Evolutionary conservation across 257 asterid genomes (phyloP), one percentile per base, ranked within the genome.

Genomic region (Misopates orontium): DNA sequence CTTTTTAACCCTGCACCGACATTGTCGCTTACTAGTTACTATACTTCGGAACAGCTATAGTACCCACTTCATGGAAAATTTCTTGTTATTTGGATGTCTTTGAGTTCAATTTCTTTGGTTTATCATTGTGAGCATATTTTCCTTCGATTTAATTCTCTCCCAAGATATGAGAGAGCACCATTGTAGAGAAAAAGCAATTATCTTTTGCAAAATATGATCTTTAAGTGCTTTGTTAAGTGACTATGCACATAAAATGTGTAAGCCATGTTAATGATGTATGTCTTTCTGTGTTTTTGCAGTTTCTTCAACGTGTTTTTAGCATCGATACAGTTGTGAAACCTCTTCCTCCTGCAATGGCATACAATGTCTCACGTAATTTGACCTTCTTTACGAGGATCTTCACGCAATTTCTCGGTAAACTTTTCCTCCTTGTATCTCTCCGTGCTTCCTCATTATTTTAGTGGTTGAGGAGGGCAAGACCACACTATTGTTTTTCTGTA

Each of bases 341-440:
- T 67, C 95, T 90, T 73, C 99, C 99, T 62, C 90, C 95, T 31
- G 76, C 87, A 74, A 85, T 88, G 89, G 95, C 86, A 0, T 88
- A 90, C 74, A 83, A 85, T 64, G 91, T 70, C 19, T 79, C 96
- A 8, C 96, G 97, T 70, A 90, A 88, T 80, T 81, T 93, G 87
- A 66, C 82, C 78, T 93, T 93, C 86, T 93, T 93, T 84, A 90
- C 97, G 0, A 84, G 99, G 70, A 93, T 93, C 80, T 93, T 93
- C 70, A 90, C 97, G 0, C 99, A 93, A 71, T 93, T 93, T 80
- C 85, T 86, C 25, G 95, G 99, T 90, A 71, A 75, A 88, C n/a
- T 63, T 55, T 36, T 4, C 24, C 53, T 48, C 24, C 8, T 51
- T 19, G 40, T 23, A 50, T 15, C 24, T 40, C 49, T 56, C 56